These are phyloP conservation scores for Penicillium sp. DNA, from an alignment of 2,329 filamentous ascomycete genomes.

Conservation along the genomic window DNA sequence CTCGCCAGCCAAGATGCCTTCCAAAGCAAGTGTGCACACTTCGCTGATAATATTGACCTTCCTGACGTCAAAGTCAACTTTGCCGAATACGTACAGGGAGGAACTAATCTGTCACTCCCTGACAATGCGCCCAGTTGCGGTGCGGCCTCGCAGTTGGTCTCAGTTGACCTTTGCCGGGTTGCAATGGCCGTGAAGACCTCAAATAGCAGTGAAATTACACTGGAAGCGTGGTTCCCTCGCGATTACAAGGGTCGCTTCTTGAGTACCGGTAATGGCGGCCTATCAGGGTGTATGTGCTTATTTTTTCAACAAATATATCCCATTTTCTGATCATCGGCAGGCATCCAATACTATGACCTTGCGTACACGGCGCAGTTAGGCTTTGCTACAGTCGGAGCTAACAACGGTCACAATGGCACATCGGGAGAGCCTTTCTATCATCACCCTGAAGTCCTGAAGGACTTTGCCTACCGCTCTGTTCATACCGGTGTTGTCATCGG, in stretches of 20 bases:
- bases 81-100: constrained; percentile 32
- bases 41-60: constrained; percentile 24
- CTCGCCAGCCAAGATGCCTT: constrained; percentile 25
- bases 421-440: constrained; percentile 46
- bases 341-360: constrained; percentile 44
- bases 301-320: too few species aligned
- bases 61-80: constrained; percentile 32
- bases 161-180: constrained; percentile 41
- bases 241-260: constrained; percentile 46
- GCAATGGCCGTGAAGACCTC: constrained; percentile 42
- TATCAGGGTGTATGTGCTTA: constrained; percentile 42
- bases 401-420: constrained; percentile 49
- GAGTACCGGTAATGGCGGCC: constrained; percentile 48
- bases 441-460: constrained; percentile 44
- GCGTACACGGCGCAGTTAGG: constrained; percentile 42
- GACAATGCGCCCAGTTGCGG: constrained; percentile 37
- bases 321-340: constrained; percentile 18
- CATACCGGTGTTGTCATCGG: constrained; percentile 40
- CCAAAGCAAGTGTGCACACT: constrained; percentile 22
- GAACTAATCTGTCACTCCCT: constrained; percentile 36
- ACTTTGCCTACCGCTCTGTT: constrained; percentile 47
- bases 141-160: constrained; percentile 32
- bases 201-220: constrained; percentile 42
- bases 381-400: constrained; percentile 47
- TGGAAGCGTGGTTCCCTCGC: constrained; percentile 47